A percentile compares a stretch with the other conserved stretches of the same genome.
Evolutionary conservation across 2,329 filamentous ascomycete genomes (phyloP).

Genomic region (Pseudogymnoascus sp.): DNA sequence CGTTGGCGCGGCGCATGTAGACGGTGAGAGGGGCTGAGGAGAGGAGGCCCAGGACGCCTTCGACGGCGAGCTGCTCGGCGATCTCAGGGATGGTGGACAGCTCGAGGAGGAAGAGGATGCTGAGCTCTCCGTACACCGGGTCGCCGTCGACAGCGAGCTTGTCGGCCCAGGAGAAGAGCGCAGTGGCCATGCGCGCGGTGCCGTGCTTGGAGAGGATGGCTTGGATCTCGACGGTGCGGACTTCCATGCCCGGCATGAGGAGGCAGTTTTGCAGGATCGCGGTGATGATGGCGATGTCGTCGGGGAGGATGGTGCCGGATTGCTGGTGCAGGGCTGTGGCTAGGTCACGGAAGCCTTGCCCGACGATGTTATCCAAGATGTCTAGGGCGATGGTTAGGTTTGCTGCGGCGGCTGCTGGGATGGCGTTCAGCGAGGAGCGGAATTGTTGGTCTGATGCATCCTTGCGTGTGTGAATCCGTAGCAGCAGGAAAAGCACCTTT

Average conservation of each 20-base stretch:
- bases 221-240: conserved; percentile 62
- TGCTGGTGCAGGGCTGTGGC: conserved; percentile 76
- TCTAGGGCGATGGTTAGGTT: conserved; percentile 46
- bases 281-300: conserved; percentile 79
- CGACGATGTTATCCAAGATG: conserved; percentile 70
- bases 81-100: conserved; percentile 72
- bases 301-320: conserved; percentile 55
- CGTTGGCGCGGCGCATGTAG: conserved; percentile 61
- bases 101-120: conserved; percentile 78
- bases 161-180: conserved; percentile 91
- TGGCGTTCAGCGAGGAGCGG: conserved; percentile 15
- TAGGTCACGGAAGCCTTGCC: conserved; percentile 71
- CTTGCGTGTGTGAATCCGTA: conserved; percentile 49
- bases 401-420: conserved; percentile 23
- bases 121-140: conserved; percentile 89
- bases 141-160: conserved; percentile 69
- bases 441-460: conserved; percentile 26
- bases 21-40: conserved; percentile 71
- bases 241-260: conserved; percentile 65
- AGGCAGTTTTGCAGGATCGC: conserved; percentile 81
- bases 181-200: conserved; percentile 71
- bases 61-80: conserved; percentile 83
- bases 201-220: conserved; percentile 63
- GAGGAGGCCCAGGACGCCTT: conserved; percentile 72
- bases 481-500: conserved; percentile 73